phyloP scores from a whole-genome alignment of 1,284 basidiomycete genomes.

The Ganoderma boninense region DNA sequence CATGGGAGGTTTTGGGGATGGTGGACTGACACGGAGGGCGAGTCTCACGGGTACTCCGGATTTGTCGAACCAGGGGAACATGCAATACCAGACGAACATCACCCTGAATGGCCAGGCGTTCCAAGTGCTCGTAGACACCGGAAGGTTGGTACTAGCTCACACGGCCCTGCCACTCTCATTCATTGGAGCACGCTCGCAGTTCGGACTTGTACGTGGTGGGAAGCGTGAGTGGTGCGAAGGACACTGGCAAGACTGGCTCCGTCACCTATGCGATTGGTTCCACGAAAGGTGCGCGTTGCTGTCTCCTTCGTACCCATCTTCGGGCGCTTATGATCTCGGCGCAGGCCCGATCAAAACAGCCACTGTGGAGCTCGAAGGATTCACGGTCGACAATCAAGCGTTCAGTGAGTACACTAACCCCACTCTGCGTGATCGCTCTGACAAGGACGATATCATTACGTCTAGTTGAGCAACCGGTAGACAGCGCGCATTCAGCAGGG shows the following conservation, averaged over 20 bases:
- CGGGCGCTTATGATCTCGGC: constrained; percentile 2
- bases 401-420: constrained; percentile 55
- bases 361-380: constrained; percentile 60
- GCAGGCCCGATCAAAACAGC: constrained; percentile 63
- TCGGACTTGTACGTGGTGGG: constrained; percentile 70
- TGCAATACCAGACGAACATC: constrained; percentile 62
- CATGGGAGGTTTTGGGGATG: constrained; percentile 21
- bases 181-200: constrained; percentile 38
- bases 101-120: constrained; percentile 58
- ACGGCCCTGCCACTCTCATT: background rate
- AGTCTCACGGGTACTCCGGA: constrained; percentile 34
- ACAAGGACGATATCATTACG: background rate
- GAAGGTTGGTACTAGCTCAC: constrained; percentile 54
- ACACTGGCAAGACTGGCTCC: constrained; percentile 50
- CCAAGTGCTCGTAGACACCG: constrained; percentile 69
- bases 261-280: constrained; percentile 62
- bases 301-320: background rate
- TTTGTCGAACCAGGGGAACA: constrained; percentile 52
- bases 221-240: constrained; percentile 49
- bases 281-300: constrained; percentile 50
- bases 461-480: constrained; percentile 38
- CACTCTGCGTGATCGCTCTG: background rate
- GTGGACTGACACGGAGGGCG: constrained; percentile 31
- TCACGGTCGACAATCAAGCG: constrained; percentile 63
- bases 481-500: constrained; percentile 36